Evolutionary conservation across 176 grass and related monocot species (phyloP).

Genomic region (Zizania latifolia): DNA sequence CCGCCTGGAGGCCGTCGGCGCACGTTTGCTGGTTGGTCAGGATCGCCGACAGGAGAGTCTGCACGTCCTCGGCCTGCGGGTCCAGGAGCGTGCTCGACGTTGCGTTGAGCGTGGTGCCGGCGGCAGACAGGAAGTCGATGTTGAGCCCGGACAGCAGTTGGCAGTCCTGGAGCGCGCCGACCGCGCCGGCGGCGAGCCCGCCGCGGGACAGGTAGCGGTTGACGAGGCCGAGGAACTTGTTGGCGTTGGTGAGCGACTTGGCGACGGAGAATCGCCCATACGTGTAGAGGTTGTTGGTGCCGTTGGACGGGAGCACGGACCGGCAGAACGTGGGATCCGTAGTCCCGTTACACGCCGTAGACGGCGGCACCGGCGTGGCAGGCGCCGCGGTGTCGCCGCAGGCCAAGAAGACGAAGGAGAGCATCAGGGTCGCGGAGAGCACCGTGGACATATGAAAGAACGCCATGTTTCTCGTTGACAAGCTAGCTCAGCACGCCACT

Average conservation of each 20-base stretch:
- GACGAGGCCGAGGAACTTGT: slow-evolving; percentile 58
- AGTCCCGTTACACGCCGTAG: slow-evolving; percentile 64
- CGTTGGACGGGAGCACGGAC: slow-evolving; percentile 59
- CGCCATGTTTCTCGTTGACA: slow-evolving; percentile 22
- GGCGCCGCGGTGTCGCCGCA: slow-evolving; percentile 27
- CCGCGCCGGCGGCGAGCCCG: slow-evolving; percentile 42
- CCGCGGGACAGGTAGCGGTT: slow-evolving; percentile 54
- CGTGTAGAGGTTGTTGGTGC: slow-evolving; percentile 61
- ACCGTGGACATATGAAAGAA: not conserved
- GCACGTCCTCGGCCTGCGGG: slow-evolving; percentile 67
- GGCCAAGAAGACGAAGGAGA: slow-evolving; percentile 28
- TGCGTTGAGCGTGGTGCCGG: slow-evolving; percentile 40
- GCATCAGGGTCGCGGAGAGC: slow-evolving; percentile 31
- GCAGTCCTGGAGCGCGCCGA: slow-evolving; percentile 70
- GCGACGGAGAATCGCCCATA: slow-evolving; percentile 84
- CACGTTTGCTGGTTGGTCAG: slow-evolving; percentile 98
- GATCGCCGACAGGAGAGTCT: slow-evolving; percentile 81
- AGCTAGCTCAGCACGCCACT: not conserved
- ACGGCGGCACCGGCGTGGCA: slow-evolving; percentile 46
- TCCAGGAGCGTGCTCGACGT: slow-evolving; percentile 53
- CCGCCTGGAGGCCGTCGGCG: slow-evolving; percentile 68
- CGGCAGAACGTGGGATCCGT: slow-evolving; percentile 75
- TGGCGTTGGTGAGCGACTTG: slow-evolving; percentile 68
- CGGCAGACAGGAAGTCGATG: slow-evolving; percentile 72
- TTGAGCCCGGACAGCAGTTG: slow-evolving; percentile 69